Conservation (phyloP, 345 rosid genomes). For the Hibiscus trionum region DNA sequence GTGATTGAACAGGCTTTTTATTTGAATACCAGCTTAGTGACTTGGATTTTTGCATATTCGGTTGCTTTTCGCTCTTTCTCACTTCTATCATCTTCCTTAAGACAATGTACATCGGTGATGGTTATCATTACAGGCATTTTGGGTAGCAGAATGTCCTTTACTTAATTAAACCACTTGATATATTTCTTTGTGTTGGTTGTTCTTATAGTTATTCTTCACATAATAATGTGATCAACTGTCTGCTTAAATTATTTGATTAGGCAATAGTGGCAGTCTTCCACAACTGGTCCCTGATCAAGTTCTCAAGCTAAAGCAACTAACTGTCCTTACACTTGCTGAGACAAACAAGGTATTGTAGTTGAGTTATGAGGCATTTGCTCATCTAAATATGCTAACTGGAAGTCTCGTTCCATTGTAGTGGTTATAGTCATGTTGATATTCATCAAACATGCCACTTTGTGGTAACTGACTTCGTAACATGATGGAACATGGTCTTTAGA, state of each 20-base stretch:
- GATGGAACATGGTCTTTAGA: neutral
- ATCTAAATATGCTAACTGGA: neutral
- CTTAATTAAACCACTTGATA: neutral
- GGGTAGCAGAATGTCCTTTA: neutral
- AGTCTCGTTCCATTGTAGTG: neutral
- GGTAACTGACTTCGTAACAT: neutral
- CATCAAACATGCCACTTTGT: neutral
- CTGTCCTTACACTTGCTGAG: slow-evolving; percentile 90
- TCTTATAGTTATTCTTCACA: neutral
- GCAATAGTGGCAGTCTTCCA: slow-evolving; percentile 47
- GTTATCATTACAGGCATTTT: neutral
- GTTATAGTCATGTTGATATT: neutral
- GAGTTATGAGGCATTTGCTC: neutral
- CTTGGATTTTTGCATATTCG: neutral
- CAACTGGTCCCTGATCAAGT: slow-evolving; percentile 67
- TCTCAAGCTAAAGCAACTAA: slow-evolving; percentile 87
- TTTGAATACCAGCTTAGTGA: neutral
- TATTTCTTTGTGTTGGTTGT: neutral
- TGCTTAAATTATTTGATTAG: slow-evolving; percentile 29
- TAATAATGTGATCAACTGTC: slow-evolving; percentile 4
- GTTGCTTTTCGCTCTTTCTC: neutral
- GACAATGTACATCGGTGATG: neutral
- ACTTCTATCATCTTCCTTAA: neutral
- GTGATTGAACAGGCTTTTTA: neutral
- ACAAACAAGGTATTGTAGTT: slow-evolving; percentile 57